Base-by-base conservation (phyloP, 306 rosid genomes). In the Albizia julibrissin region DNA sequence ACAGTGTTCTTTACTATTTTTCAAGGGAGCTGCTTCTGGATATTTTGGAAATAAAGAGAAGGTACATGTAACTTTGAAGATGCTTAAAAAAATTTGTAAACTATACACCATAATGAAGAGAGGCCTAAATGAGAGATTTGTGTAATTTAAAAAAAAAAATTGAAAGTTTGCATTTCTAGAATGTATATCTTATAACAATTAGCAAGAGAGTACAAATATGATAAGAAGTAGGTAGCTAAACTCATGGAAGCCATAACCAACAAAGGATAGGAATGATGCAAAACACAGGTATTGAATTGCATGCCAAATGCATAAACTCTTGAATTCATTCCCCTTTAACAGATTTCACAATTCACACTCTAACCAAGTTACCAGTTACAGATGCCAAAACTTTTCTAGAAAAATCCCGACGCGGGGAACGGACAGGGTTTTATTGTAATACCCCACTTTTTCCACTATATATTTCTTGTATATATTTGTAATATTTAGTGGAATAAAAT, bases 311-410 rank as follows among this genome's bases (percentile, higher is more conserved):
- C 73, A 31, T 78, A 76, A 95, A 75, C 81, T 89, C 89, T 16
- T 85, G 88, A 80, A 90, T 66, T 75, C 72, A 86, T 69, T 87
- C 93, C 56, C 81, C 93, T 78, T 72, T 7, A 44, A 87, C 80
- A 31, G 94, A 84, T 58, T 87, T 88, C 67, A 93, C 78, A 18
- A 52, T 69, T 97, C 97, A 93, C 44, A 95, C 85, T 85, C 83
- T 87, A 22, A 89, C 90, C 84, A 85, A 24, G 75, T 90, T 92
- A 62, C 88, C 91, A 70, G 97, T 90, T 64, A 91, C 87, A 47
- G 98, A 93, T 43, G 98, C 95, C 26, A 94, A 66, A 86, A 80
- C 86, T 44, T 89, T 86, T 4, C 97, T 97, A n/a, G 90, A 79
- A 56, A 21, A 56, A 8, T 56, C 64, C 64, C 29, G 8, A 13